Base-by-base conservation (phyloP, 208 protist species). In the Trypanosoma lewisi region DNA sequence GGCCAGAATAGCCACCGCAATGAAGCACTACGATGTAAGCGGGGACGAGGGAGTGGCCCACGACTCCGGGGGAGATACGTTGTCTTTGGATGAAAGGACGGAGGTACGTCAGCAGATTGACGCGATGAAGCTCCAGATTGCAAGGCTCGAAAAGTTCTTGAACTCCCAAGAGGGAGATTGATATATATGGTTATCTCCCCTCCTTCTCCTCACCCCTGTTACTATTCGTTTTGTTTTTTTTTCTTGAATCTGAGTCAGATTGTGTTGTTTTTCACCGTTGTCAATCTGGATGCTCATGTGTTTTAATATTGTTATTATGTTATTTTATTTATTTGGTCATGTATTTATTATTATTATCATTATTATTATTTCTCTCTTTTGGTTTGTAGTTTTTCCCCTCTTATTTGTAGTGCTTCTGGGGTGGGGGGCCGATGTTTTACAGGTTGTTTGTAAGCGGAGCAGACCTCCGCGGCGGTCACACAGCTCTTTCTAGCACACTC, bases 391-490 rank as follows among this genome's bases (percentile, higher is more conserved):
- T 63, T 53, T 51, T 44, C 12, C 42, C 31, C 21, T 53, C 23
- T 63, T 52, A 16, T 53, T 64, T 44, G 9, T 28, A 50, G 37
- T 30, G 6, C 17, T n/a, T n/a, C n/a, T n/a, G n/a, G 16, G 11
- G 11, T 45, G 6, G 25, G 23, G 41, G 37, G 17, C 36, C 6
- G 28, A 66, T 62, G 45, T 73, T 90, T 71, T 63, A 81, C 9
- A 83, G 87, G 39, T 12, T 77, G 21, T 93, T 89, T 66, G 57
- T 75, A 14, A 89, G 86, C 54, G 74, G 74, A 44, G 76, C 80
- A 9, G 82, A 85, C 47, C 65, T 87, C 11, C 71, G 80, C 16
- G 80, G 79, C 8, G 71, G 76, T 58, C 50, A 47, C 27, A 41
- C 49, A 4, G 55, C 47, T 16, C 36, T 81, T 9, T 39, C 63